Conservation (phyloP, 495 filamentous ascomycete species). For the Tuber magnatum region DNA sequence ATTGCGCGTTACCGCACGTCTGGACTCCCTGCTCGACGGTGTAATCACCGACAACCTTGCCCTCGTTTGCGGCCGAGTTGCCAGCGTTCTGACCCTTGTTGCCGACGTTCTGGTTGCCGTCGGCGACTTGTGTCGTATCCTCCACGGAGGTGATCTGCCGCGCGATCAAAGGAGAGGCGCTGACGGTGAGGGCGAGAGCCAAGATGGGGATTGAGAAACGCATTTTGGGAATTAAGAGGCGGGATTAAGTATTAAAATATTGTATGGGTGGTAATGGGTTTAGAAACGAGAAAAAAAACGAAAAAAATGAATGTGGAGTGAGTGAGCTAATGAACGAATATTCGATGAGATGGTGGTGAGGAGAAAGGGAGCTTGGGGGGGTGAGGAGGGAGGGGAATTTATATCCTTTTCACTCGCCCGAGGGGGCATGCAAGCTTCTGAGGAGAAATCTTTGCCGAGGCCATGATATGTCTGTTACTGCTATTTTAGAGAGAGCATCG, state of each 20-base stretch:
- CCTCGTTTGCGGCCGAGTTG: slow-evolving; percentile 26
- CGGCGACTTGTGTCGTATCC: slow-evolving; percentile 14
- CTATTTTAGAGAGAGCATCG: too few relatives aligned
- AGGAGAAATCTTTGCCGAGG: not conserved
- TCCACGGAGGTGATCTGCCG: slow-evolving; percentile 12
- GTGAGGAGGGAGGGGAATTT: not conserved
- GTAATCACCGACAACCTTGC: slow-evolving; percentile 26
- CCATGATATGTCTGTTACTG: too few relatives aligned
- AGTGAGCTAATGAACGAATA: slow-evolving; percentile 4
- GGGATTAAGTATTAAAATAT: too few relatives aligned
- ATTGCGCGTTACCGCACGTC: slow-evolving; percentile 31
- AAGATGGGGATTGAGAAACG: slow-evolving; percentile 14
- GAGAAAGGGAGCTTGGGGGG: too few relatives aligned
- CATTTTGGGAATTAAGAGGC: too few relatives aligned
- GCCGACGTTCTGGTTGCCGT: slow-evolving; percentile 33
- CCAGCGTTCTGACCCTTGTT: slow-evolving; percentile 31
- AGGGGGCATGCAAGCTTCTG: not conserved
- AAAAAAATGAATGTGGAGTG: too few relatives aligned
- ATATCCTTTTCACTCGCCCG: not conserved
- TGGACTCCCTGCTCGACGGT: slow-evolving; percentile 32
- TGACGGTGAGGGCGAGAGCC: slow-evolving; percentile 16
- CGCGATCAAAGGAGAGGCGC: slow-evolving; percentile 17
- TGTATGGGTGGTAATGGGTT: too few relatives aligned
- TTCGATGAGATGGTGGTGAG: not conserved
- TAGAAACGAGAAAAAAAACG: too few relatives aligned